Conservation (phyloP, 2,329 filamentous ascomycete species). For the Colletotrichum ledebouriae region DNA sequence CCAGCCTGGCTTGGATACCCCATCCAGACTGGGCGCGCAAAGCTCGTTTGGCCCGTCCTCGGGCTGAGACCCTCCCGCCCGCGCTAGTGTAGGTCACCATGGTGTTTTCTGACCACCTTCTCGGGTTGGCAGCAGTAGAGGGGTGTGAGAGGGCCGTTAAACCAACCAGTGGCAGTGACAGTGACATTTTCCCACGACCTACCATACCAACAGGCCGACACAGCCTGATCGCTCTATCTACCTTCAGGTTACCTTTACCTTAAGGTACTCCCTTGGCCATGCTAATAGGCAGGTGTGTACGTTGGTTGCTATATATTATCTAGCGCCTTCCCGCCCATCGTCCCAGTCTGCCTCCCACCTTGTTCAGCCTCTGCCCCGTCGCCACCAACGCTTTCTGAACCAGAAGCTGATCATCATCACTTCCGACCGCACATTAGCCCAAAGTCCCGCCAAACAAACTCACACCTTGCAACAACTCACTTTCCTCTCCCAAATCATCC, state of each 20-base stretch:
- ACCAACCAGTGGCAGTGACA: not conserved
- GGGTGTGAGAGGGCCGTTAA: not conserved
- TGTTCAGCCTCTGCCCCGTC: conserved; percentile 21
- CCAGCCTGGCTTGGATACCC: conserved; percentile 33
- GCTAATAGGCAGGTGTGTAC: too few species aligned
- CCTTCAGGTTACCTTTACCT: too few species aligned
- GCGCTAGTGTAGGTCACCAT: not conserved
- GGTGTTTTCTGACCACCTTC: not conserved
- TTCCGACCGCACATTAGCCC: not conserved
- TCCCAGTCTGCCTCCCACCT: not conserved
- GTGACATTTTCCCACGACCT: conserved; percentile 3
- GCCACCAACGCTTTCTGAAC: conserved; percentile 19
- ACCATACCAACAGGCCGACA: too few species aligned
- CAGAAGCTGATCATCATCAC: conserved; percentile 18
- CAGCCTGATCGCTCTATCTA: too few species aligned
- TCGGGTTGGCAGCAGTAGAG: not conserved
- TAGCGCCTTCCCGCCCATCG: not conserved
- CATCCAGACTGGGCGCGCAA: conserved; percentile 28
- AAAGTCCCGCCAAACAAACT: conserved; percentile 20
- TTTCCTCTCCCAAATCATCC: conserved; percentile 2
- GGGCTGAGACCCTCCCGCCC: conserved; percentile 1
- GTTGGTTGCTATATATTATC: too few species aligned
- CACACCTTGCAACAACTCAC: not conserved
- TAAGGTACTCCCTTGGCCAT: too few species aligned
- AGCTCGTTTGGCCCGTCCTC: not conserved